These are phyloP conservation scores for Penicillium argentinense DNA, from an alignment of 495 filamentous ascomycete genomes.

Conservation along the genomic window DNA sequence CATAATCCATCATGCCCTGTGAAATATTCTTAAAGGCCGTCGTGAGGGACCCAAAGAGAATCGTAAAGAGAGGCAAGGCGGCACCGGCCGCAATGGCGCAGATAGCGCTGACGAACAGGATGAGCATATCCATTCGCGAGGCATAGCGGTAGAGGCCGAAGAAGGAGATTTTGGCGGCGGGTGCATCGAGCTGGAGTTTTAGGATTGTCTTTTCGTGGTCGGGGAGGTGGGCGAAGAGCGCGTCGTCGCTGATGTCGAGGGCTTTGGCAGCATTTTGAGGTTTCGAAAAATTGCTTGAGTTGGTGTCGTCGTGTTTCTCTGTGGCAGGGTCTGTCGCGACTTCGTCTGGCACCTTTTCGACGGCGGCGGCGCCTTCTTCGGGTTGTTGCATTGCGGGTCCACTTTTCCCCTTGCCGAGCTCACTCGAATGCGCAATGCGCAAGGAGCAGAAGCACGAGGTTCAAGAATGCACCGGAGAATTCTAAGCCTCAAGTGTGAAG, in stretches of 20 bases:
- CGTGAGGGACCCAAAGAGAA: slow-evolving; percentile 75
- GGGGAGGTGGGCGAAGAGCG: slow-evolving; percentile 38
- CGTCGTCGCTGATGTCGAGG: slow-evolving; percentile 28
- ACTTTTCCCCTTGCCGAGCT: slow-evolving; percentile 4
- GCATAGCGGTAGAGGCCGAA: slow-evolving; percentile 78
- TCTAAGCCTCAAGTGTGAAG: no score
- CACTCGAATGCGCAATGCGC: no score
- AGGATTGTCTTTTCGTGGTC: slow-evolving; percentile 64
- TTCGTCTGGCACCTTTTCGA: slow-evolving; percentile 19
- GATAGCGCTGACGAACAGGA: slow-evolving; percentile 65
- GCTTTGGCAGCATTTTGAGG: no score
- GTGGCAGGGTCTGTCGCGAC: not conserved
- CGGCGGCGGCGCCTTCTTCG: slow-evolving; percentile 17
- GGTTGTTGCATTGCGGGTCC: slow-evolving; percentile 24
- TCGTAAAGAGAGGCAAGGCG: slow-evolving; percentile 82
- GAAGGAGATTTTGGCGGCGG: slow-evolving; percentile 62
- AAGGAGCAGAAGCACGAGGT: not conserved
- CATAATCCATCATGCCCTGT: slow-evolving; percentile 40
- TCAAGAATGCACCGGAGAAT: not conserved
- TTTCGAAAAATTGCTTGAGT: not conserved
- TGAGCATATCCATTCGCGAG: slow-evolving; percentile 68
- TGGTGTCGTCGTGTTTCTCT: not conserved
- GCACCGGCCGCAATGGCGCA: slow-evolving; percentile 77
- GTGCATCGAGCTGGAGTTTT: slow-evolving; percentile 68
- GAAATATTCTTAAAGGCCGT: slow-evolving; percentile 69